Evolutionary conservation across 306 rosid genomes (phyloP).

Genomic region (Ziziphus jujuba): DNA sequence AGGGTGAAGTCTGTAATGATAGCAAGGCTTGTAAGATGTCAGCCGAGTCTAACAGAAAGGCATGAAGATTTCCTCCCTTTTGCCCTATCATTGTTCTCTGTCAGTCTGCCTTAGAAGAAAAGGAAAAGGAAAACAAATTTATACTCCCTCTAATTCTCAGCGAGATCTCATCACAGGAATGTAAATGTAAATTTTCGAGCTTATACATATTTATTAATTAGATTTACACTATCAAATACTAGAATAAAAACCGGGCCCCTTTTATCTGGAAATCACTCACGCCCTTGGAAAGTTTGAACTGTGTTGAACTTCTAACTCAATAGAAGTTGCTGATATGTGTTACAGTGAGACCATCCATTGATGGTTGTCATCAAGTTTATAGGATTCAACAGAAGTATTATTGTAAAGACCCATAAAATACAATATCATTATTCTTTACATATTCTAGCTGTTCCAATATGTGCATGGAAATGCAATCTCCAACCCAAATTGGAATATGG

Average conservation of each 20-base stretch:
- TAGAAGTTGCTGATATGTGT: too few species aligned
- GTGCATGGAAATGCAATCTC: neutral
- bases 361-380: neutral
- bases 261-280: too few species aligned
- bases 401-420: neutral
- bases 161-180: neutral
- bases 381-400: neutral
- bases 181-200: neutral
- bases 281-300: too few species aligned
- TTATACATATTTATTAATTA: too few species aligned
- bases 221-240: too few species aligned
- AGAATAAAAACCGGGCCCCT: too few species aligned
- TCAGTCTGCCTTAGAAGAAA: neutral
- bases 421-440: neutral
- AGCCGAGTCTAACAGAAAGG: slow-evolving; percentile 8
- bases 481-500: too few species aligned
- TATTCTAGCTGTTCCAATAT: neutral
- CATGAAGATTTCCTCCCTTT: neutral
- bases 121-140: neutral
- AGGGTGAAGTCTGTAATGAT: slow-evolving; percentile 72
- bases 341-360: too few species aligned
- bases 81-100: neutral
- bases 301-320: too few species aligned
- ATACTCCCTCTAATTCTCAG: neutral
- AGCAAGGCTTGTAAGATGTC: slow-evolving; percentile 61